phyloP scores from a whole-genome alignment of 2,329 filamentous ascomycete species.

The Aspergillus sclerotialis region DNA sequence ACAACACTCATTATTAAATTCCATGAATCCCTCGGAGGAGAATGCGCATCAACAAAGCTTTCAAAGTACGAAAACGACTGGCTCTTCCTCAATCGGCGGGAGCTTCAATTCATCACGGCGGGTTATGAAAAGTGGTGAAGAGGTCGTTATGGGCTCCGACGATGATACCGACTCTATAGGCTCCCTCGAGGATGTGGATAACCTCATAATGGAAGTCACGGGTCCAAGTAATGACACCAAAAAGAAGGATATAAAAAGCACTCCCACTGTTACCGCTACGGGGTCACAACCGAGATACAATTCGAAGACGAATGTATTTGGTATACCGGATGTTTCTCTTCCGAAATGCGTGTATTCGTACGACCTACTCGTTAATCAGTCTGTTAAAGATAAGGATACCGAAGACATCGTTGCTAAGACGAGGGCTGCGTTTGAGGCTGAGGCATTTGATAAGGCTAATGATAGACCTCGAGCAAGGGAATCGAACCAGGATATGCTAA shows the following conservation, averaged over 20 bases:
- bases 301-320: constrained; percentile 8
- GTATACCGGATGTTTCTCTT: constrained; percentile 3
- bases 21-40: constrained; percentile 6
- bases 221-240: constrained; percentile 9
- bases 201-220: constrained; percentile 35
- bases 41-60: constrained; percentile 11
- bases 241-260: constrained; percentile 4
- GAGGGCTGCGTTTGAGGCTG: constrained; percentile 21
- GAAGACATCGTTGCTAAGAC: constrained; percentile 45
- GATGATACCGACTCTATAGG: constrained; percentile 56
- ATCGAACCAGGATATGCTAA: constrained; percentile 35
- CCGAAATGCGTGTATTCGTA: constrained; percentile 59
- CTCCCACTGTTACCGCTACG: constrained; percentile 5
- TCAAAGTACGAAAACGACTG: constrained; percentile 10
- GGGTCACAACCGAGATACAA: constrained; percentile 10
- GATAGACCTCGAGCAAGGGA: background rate
- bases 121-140: constrained; percentile 49
- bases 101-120: constrained; percentile 39
- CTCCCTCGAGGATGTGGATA: constrained; percentile 49
- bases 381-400: constrained; percentile 52
- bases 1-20: constrained; percentile 9
- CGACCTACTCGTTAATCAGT: constrained; percentile 54
- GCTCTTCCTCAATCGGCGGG: constrained; percentile 12
- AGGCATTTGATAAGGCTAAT: constrained; percentile 3
- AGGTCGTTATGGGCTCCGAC: constrained; percentile 60